phyloP scores from a whole-genome alignment of 2,329 filamentous ascomycete species.

The Cryoendolithus antarcticus region DNA sequence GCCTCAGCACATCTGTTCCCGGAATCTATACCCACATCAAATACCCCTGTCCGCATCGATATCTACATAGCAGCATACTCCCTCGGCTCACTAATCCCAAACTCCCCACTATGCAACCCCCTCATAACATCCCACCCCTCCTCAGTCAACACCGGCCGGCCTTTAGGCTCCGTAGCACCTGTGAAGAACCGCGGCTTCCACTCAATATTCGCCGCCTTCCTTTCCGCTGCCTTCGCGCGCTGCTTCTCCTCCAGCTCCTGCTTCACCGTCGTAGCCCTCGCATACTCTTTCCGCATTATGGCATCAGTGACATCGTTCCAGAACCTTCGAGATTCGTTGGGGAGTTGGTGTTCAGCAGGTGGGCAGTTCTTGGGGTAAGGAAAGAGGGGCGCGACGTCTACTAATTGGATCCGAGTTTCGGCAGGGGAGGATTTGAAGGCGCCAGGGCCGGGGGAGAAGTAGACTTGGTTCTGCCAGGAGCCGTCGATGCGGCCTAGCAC shows the following conservation, averaged over 20 bases:
- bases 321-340: slow-evolving; percentile 79
- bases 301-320: slow-evolving; percentile 86
- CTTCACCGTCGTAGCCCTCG: slow-evolving; percentile 74
- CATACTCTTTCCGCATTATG: slow-evolving; percentile 71
- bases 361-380: slow-evolving; percentile 71
- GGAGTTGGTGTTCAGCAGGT: slow-evolving; percentile 63
- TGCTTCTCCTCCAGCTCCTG: slow-evolving; percentile 85
- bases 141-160: slow-evolving; percentile 49
- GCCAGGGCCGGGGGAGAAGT: slow-evolving; percentile 41
- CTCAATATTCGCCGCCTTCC: slow-evolving; percentile 54
- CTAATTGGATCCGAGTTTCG: slow-evolving; percentile 56
- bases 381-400: slow-evolving; percentile 74
- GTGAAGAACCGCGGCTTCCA: slow-evolving; percentile 89
- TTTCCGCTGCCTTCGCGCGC: slow-evolving; percentile 68
- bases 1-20: no score
- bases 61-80: slow-evolving; percentile 24
- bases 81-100: slow-evolving; percentile 32
- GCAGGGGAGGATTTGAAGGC: slow-evolving; percentile 34
- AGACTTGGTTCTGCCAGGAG: slow-evolving; percentile 66
- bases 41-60: background rate
- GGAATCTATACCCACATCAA: no score
- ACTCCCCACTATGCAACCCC: slow-evolving; percentile 42
- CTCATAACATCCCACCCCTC: slow-evolving; percentile 48
- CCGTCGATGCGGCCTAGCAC: slow-evolving; percentile 73
- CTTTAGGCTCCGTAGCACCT: slow-evolving; percentile 44